These are phyloP conservation scores for Endoconidiophora laricicola DNA, from an alignment of 2,329 filamentous ascomycete genomes.

Conservation along the genomic window DNA sequence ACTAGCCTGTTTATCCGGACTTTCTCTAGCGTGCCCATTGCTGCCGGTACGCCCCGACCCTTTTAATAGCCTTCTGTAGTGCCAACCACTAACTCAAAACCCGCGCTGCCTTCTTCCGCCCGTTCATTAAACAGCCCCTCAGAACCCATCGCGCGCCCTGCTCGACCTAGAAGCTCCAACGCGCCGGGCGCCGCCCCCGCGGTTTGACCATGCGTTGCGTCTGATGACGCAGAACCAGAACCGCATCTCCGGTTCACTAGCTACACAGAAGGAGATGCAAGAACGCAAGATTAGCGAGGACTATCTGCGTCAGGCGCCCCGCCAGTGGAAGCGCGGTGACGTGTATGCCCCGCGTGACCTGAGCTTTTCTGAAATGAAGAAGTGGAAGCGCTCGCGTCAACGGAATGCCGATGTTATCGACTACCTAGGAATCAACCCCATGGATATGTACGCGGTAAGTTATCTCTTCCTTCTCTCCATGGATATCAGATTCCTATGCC, in stretches of 20 bases:
- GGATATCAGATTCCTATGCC: conserved; percentile 4
- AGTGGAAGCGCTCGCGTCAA: conserved; percentile 50
- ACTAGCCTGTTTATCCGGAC: conserved; percentile 6
- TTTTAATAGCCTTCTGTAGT: not conserved
- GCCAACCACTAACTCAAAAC: conserved; percentile 1
- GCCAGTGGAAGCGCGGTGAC: conserved; percentile 62
- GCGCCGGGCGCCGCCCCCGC: conserved; percentile 13
- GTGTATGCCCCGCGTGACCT: conserved; percentile 85
- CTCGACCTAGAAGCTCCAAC: conserved; percentile 11
- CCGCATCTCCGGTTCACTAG: conserved; percentile 10
- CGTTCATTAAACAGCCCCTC: not conserved
- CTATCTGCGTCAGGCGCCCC: conserved; percentile 46
- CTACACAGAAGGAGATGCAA: conserved; percentile 16
- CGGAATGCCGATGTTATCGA: conserved; percentile 60
- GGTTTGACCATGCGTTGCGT: conserved; percentile 12
- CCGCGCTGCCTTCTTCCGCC: no score
- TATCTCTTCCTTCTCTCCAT: not conserved
- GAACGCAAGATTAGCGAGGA: conserved; percentile 28
- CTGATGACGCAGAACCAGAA: conserved; percentile 15
- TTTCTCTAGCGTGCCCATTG: conserved; percentile 3
- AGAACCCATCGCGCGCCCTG: conserved; percentile 14
- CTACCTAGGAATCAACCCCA: conserved; percentile 58
- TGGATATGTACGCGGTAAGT: conserved; percentile 73
- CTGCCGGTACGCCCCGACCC: not conserved
- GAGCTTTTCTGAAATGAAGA: conserved; percentile 57